Evolutionary conservation across 805 yeast species (phyloP).

Genomic region (Yamadazyma phyllophila): DNA sequence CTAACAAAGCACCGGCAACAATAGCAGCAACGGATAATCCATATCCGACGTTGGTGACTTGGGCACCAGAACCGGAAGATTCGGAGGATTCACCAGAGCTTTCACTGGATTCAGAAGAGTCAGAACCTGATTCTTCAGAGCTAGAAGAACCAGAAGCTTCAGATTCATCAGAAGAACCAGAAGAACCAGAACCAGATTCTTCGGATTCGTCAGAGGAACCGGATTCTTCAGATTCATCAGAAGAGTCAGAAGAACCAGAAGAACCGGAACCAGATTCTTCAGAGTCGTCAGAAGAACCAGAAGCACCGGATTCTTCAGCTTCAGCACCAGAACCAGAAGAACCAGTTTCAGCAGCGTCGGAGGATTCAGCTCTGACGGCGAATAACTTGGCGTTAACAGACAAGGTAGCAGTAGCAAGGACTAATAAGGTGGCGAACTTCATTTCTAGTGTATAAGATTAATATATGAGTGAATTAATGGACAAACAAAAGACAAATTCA

Average conservation of each 20-base stretch:
- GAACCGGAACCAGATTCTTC: constrained; percentile 5
- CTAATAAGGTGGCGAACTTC: constrained; percentile 13
- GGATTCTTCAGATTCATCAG: constrained; percentile 2
- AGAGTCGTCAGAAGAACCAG: constrained; percentile 7
- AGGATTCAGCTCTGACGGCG: constrained; percentile 11
- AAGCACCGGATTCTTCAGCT: constrained; percentile 1
- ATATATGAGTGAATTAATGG: neutral
- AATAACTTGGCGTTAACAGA: constrained; percentile 14
- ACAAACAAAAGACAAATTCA: neutral
- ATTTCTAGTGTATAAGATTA: constrained; percentile 1
- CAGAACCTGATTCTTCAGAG: constrained; percentile 2
- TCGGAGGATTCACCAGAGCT: constrained; percentile 4
- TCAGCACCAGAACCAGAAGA: constrained; percentile 3
- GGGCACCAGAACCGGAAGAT: constrained; percentile 9
- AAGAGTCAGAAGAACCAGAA: constrained; percentile 5
- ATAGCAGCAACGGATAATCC: constrained; percentile 13
- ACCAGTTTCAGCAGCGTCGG: constrained; percentile 15
- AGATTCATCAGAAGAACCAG: constrained; percentile 5
- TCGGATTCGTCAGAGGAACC: constrained; percentile 10
- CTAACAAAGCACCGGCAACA: constrained; percentile 16
- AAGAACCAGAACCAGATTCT: constrained; percentile 5
- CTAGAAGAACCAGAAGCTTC: constrained; percentile 10
- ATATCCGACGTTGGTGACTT: constrained; percentile 9
- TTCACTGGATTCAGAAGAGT: constrained; percentile 4
- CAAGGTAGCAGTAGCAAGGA: constrained; percentile 9